Percentiles rank a stretch among this genome's conserved stretches.
These are phyloP conservation scores for Ilex asprella DNA, from an alignment of 257 asterid genomes.

Conservation along the genomic window DNA sequence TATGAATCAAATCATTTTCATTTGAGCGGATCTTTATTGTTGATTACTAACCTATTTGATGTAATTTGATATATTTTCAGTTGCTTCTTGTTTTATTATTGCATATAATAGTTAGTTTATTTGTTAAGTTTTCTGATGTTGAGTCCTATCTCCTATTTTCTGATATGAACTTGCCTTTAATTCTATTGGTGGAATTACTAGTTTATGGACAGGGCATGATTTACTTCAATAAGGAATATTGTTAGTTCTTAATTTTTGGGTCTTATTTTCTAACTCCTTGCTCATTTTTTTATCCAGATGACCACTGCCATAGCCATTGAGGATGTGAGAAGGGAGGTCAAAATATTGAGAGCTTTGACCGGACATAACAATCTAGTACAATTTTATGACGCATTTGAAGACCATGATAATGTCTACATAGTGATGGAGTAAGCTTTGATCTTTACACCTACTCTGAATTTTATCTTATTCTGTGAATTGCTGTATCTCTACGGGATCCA, in stretches of 20 bases:
- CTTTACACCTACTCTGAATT: neutral
- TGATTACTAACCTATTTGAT: no score
- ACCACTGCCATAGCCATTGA: conserved; percentile 82
- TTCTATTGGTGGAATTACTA: no score
- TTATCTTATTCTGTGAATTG: neutral
- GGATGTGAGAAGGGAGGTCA: conserved; percentile 91
- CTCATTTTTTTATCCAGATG: conserved; percentile 44
- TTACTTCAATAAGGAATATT: no score
- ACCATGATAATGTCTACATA: conserved; percentile 74
- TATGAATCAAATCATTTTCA: no score
- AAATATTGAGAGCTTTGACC: conserved; percentile 78
- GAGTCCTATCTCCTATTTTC: no score
- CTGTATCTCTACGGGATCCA: neutral
- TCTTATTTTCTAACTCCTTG: neutral
- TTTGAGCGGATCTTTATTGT: no score
- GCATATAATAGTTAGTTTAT: no score
- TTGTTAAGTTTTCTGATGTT: no score
- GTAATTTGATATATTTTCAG: no score
- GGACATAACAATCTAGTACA: conserved; percentile 71
- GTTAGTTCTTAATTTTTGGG: neutral
- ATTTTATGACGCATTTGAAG: conserved; percentile 77
- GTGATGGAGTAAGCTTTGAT: conserved; percentile 82
- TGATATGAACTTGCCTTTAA: no score
- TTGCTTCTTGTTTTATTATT: no score
- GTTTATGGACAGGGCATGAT: no score